Evolutionary conservation across 169 alveolate genomes (phyloP).

Genomic region (Plasmodium yoelii): DNA sequence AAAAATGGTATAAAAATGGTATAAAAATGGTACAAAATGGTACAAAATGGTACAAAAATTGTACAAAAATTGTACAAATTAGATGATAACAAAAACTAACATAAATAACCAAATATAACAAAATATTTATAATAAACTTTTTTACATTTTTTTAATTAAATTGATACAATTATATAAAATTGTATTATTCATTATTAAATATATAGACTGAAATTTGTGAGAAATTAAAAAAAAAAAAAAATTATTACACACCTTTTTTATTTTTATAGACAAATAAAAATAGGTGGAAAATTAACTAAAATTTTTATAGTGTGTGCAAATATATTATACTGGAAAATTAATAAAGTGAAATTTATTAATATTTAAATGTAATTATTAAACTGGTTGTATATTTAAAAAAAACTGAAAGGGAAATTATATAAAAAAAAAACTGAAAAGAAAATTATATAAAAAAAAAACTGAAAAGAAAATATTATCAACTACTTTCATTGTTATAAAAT

Average conservation of each 20-base stretch:
- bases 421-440: no score
- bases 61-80: no score
- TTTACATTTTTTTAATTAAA: background rate
- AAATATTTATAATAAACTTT: background rate
- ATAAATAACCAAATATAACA: conserved; percentile 2
- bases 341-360: no score
- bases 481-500: no score
- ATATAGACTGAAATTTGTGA: conserved; percentile 4
- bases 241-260: conserved; percentile 32
- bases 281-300: background rate
- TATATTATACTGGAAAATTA: background rate
- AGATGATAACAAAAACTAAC: conserved; percentile 2
- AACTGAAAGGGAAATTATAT: no score
- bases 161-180: background rate
- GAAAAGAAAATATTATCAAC: no score
- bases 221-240: background rate
- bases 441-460: no score
- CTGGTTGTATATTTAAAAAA: no score
- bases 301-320: conserved; percentile 43
- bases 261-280: background rate
- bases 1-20: background rate
- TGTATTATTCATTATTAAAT: conserved; percentile 9
- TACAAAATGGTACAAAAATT: no score
- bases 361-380: no score
- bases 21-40: background rate